Evolutionary conservation across 2,329 filamentous ascomycete species (phyloP), one percentile per base, ranked within the genome.

Genomic region (Leptodontidium sp.): DNA sequence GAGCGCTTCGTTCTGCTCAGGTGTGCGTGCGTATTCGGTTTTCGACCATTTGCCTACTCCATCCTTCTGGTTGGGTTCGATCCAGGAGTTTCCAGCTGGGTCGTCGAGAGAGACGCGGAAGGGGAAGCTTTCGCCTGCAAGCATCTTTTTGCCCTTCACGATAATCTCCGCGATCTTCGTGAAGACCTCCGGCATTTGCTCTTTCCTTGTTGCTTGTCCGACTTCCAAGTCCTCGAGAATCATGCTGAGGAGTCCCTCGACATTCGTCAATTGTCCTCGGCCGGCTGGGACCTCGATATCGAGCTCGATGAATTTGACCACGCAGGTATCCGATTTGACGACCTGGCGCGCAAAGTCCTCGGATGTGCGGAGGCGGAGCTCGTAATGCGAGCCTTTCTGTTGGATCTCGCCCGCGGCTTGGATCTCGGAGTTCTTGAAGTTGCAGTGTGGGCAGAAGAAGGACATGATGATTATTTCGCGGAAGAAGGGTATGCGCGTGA

Each of bases 401-500:
- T 98, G 96, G 71, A 98, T 95, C 75, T 94, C 89, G 70, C 94
- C 94, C 35, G 96, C 96, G 9, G 94, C 90, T 79, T 98, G 95
- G 75, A 99, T 92, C 76, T 98, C 95, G 80, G 94, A 94, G 84
- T 98, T 97, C 73, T 91, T 89, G 82, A 95, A 91, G 78, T 90
- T 85, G 83, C 96, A 99, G 81, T 98, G 89, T 6, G 93, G 90
- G 84, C 96, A 99, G 73, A 88, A 88, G 81, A 99, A 99, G 71
- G 95, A 98, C 90, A 98, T 97, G 80, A 99, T 88, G 77, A 99
- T 93, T 72, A 99, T 90, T 81, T 99, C 95, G 83, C 94, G 93
- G 85, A 99, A 99, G 86, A 93, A 98, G 17, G 96, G 96, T 66
- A 99, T 98, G 73, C 90, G 89, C 17, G 97, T 97, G 65, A 99